phyloP scores from a whole-genome alignment of 192 early-diverging fungal species.

The Dissophora ornata region DNA sequence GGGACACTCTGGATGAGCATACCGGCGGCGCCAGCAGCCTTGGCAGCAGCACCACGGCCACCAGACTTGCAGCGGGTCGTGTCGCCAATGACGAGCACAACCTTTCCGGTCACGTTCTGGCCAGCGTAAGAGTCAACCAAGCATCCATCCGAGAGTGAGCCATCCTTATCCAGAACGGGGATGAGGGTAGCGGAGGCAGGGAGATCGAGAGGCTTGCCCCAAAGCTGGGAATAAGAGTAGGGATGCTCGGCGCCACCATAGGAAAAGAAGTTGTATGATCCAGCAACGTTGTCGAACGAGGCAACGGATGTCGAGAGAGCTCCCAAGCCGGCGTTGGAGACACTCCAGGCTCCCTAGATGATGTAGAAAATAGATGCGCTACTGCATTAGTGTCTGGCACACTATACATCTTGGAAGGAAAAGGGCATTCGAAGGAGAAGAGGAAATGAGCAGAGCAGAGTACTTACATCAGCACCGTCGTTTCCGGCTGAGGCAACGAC shows the following conservation, averaged over 20 bases:
- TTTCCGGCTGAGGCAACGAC: slow-evolving; percentile 82
- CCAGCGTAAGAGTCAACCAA: slow-evolving; percentile 9
- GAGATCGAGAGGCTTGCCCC: slow-evolving; percentile 46
- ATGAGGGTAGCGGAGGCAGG: slow-evolving; percentile 40
- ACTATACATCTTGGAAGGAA: no score
- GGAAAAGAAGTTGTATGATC: slow-evolving; percentile 20
- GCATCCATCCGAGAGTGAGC: slow-evolving; percentile 43
- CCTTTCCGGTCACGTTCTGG: slow-evolving; percentile 26
- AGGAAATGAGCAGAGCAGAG: no score
- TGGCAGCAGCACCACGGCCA: slow-evolving; percentile 53
- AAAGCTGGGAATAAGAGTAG: slow-evolving; percentile 18
- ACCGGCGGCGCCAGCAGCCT: slow-evolving; percentile 33
- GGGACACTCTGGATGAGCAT: slow-evolving; percentile 42
- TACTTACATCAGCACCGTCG: slow-evolving; percentile 71
- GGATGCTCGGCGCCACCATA: slow-evolving; percentile 30
- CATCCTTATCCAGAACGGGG: slow-evolving; percentile 33
- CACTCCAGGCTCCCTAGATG: slow-evolving; percentile 57
- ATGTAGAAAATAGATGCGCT: no score
- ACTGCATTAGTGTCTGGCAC: no score
- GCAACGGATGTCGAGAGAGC: slow-evolving; percentile 8
- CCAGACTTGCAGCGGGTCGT: slow-evolving; percentile 40
- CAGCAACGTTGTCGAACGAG: slow-evolving; percentile 22
- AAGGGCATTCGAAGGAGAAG: no score
- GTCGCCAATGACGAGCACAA: slow-evolving; percentile 65
- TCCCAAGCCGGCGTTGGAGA: slow-evolving; percentile 20